Conservation (phyloP, 2,329 filamentous ascomycete genomes). For the Gremmenia infestans region DNA sequence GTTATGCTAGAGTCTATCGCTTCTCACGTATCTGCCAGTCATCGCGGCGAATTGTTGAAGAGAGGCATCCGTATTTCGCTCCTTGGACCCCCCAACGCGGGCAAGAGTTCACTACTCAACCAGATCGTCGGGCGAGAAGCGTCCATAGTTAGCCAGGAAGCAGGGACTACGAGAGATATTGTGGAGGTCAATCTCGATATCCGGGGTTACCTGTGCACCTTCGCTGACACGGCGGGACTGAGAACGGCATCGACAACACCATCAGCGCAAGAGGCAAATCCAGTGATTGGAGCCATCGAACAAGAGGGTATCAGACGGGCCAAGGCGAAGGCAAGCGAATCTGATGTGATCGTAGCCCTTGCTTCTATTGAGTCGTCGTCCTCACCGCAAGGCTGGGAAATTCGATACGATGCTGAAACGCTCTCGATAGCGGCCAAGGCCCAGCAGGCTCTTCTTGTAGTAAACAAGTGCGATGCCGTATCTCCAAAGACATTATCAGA, state of each 20-base stretch:
- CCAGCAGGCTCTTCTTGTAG: slow-evolving; percentile 46
- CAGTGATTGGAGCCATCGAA: slow-evolving; percentile 67
- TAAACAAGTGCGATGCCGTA: slow-evolving; percentile 59
- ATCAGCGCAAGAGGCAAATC: slow-evolving; percentile 7
- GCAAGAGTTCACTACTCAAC: slow-evolving; percentile 93
- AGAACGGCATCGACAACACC: slow-evolving; percentile 40
- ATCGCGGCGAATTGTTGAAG: slow-evolving; percentile 76
- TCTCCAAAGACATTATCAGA: slow-evolving; percentile 31
- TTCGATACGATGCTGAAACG: slow-evolving; percentile 51
- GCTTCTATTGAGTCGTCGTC: slow-evolving; percentile 59
- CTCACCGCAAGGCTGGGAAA: slow-evolving; percentile 35
- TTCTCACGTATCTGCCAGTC: slow-evolving; percentile 69
- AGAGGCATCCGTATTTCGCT: slow-evolving; percentile 83
- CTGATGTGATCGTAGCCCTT: slow-evolving; percentile 80
- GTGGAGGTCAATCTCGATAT: slow-evolving; percentile 89
- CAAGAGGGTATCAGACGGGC: slow-evolving; percentile 87
- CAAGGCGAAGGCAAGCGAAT: slow-evolving; percentile 71
- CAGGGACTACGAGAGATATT: slow-evolving; percentile 89
- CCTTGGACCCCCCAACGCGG: slow-evolving; percentile 86
- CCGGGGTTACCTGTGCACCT: slow-evolving; percentile 83
- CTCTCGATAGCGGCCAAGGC: slow-evolving; percentile 47
- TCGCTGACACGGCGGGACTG: slow-evolving; percentile 92
- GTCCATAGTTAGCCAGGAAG: slow-evolving; percentile 89
- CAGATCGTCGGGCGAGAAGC: slow-evolving; percentile 85
- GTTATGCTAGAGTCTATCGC: slow-evolving; percentile 58